phyloP scores from a whole-genome alignment of 192 early-diverging fungal genomes.

The Coemansia sp. region DNA sequence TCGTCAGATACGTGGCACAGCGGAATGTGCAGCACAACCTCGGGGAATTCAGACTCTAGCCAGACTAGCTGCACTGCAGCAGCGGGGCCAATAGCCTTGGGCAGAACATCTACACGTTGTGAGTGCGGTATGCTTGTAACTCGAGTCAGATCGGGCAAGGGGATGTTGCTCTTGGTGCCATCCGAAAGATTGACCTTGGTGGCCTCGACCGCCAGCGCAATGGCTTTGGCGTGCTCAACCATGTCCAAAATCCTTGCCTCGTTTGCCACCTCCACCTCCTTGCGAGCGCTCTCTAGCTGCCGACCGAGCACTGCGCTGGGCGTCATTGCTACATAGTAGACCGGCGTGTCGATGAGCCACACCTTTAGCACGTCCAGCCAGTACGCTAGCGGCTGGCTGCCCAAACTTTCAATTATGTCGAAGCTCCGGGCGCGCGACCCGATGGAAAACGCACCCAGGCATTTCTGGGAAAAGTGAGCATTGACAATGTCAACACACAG shows the following conservation, averaged over 20 bases:
- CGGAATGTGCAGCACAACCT: conserved; percentile 57
- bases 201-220: conserved; percentile 34
- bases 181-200: conserved; percentile 46
- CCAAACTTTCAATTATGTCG: conserved; percentile 27
- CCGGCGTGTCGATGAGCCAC: conserved; percentile 28
- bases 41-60: conserved; percentile 64
- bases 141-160: conserved; percentile 24
- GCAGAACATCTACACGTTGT: neutral
- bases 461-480: conserved; percentile 27
- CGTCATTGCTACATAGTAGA: conserved; percentile 25
- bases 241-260: conserved; percentile 19
- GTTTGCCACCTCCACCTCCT: conserved; percentile 17
- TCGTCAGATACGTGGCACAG: conserved; percentile 51
- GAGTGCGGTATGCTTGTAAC: conserved; percentile 11
- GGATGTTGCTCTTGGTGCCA: conserved; percentile 56
- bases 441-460: conserved; percentile 3
- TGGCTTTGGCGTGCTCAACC: conserved; percentile 46
- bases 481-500: conserved; percentile 32
- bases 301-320: conserved; percentile 19
- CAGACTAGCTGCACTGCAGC: conserved; percentile 56
- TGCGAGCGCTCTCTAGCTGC: conserved; percentile 24
- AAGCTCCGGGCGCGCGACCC: conserved; percentile 25
- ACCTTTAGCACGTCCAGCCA: conserved; percentile 40
- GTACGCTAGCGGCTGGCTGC: conserved; percentile 13
- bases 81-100: conserved; percentile 44